Conservation (phyloP, 306 rosid species). For the Malus orientalis region DNA sequence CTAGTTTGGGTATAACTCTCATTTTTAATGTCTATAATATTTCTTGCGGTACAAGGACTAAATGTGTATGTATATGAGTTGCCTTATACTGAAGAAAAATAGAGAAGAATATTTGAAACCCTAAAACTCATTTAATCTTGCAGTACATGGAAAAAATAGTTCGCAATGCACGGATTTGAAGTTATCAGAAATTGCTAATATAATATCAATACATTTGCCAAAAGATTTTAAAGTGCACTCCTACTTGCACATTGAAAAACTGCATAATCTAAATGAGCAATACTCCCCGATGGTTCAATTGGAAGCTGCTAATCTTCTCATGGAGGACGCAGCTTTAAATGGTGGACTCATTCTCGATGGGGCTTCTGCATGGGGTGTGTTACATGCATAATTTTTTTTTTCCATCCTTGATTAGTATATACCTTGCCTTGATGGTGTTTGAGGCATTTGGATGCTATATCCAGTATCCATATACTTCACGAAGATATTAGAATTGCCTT, state of each 20-base stretch:
- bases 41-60: too few species aligned
- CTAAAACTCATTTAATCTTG: too few species aligned
- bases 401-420: neutral
- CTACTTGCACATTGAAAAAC: neutral
- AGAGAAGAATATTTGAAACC: too few species aligned
- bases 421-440: neutral
- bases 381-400: neutral
- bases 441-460: neutral
- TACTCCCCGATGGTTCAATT: constrained; percentile 38
- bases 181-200: neutral
- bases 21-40: too few species aligned
- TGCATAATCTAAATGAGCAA: constrained; percentile 39
- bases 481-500: neutral
- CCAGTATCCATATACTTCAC: neutral
- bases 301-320: constrained; percentile 85
- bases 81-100: too few species aligned
- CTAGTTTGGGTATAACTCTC: too few species aligned
- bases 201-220: neutral
- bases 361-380: neutral
- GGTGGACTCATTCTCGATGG: constrained; percentile 15
- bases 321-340: constrained; percentile 80
- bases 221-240: neutral
- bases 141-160: too few species aligned
- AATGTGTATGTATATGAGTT: too few species aligned
- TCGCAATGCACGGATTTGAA: neutral